A percentile compares a stretch with the other conserved stretches of the same genome.
Conservation (phyloP, 129 eudicot species). For the Flaveria linearis region DNA sequence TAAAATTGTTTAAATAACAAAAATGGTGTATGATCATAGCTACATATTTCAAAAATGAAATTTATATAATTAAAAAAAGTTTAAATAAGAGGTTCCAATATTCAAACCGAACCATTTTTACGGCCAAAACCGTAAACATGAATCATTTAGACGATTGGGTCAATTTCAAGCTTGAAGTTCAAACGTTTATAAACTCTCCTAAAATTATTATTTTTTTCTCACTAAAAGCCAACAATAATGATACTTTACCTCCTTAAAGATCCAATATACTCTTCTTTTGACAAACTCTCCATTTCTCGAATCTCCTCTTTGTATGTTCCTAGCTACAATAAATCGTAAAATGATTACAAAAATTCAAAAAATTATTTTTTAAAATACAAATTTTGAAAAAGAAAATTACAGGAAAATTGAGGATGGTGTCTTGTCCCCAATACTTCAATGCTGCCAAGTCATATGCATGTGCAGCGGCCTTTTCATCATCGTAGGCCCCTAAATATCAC, state of each 20-base stretch:
- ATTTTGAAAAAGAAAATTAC: slow-evolving; percentile 32
- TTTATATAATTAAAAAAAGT: too few relatives aligned
- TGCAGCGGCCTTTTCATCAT: slow-evolving; percentile 87
- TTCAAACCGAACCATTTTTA: too few relatives aligned
- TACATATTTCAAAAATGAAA: too few relatives aligned
- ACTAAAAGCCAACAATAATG: background rate
- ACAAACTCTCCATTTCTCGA: slow-evolving; percentile 67
- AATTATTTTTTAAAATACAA: background rate
- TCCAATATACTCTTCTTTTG: slow-evolving; percentile 84
- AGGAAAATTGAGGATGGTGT: slow-evolving; percentile 71
- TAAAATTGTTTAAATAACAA: too few relatives aligned
- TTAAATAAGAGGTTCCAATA: too few relatives aligned
- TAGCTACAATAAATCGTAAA: slow-evolving; percentile 38
- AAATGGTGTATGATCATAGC: too few relatives aligned
- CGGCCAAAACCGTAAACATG: too few relatives aligned
- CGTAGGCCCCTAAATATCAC: slow-evolving; percentile 78
- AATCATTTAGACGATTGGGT: too few relatives aligned
- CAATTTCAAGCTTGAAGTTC: too few relatives aligned
- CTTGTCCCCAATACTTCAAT: slow-evolving; percentile 89
- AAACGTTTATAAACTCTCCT: background rate
- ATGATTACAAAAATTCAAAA: background rate
- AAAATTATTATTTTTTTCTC: too few relatives aligned
- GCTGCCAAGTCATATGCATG: slow-evolving; percentile 97
- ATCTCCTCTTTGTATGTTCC: slow-evolving; percentile 58
- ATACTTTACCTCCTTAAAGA: slow-evolving; percentile 66